Evolutionary conservation across 140 eudicot species (phyloP).

Genomic region (Anethum foeniculum): DNA sequence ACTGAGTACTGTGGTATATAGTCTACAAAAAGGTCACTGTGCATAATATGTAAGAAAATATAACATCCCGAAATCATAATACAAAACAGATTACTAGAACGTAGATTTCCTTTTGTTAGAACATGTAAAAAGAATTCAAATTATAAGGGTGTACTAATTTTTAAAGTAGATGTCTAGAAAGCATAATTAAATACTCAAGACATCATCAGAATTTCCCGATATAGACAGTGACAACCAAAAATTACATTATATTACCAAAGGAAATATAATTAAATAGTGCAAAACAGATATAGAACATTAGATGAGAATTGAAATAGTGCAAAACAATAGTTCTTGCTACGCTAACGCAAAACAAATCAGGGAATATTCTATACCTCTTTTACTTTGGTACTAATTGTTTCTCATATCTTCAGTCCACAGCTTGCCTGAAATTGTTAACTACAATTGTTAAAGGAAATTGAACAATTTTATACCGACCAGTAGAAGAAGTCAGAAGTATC

Average conservation of each 20-base stretch:
- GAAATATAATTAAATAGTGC: neutral
- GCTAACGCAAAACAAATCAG: neutral
- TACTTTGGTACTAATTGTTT: slow-evolving; percentile 40
- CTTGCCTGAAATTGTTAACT: slow-evolving; percentile 28
- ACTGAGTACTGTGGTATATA: neutral
- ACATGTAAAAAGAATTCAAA: too few relatives aligned
- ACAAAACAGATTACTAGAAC: too few relatives aligned
- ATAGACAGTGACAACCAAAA: too few relatives aligned
- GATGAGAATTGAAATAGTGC: neutral
- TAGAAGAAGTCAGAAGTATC: neutral
- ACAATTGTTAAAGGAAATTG: neutral
- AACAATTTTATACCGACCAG: neutral
- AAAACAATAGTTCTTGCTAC: neutral
- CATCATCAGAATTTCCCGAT: too few relatives aligned
- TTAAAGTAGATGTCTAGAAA: neutral
- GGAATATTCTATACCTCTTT: slow-evolving; percentile 30
- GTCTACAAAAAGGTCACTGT: slow-evolving; percentile 1
- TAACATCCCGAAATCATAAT: too few relatives aligned
- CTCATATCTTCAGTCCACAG: slow-evolving; percentile 34
- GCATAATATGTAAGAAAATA: neutral
- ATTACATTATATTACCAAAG: neutral
- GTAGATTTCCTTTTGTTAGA: too few relatives aligned
- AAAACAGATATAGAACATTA: neutral
- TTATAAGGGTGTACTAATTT: too few relatives aligned
- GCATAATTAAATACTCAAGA: neutral